Conservation (phyloP, 345 rosid genomes). For the Populus davidiana region DNA sequence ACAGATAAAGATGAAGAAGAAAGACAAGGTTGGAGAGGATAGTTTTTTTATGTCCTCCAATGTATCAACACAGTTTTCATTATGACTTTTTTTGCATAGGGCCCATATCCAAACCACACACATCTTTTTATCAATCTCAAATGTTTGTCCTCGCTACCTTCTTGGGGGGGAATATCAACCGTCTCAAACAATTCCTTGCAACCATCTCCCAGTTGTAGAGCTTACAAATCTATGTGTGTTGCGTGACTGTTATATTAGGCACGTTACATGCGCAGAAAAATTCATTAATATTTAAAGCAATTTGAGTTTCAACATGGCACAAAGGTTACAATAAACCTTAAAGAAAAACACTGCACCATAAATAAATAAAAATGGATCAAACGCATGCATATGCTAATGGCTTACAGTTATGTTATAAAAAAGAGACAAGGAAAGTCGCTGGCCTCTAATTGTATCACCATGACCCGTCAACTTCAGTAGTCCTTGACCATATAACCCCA, state of each 20-base stretch:
- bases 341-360: constrained; percentile 1
- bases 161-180: background rate
- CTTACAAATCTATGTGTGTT: background rate
- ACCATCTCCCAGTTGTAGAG: background rate
- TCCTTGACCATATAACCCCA: constrained; percentile 95
- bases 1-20: background rate
- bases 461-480: constrained; percentile 67
- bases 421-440: constrained; percentile 84
- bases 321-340: background rate
- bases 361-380: constrained; percentile 1
- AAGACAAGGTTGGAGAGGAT: background rate
- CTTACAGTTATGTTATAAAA: constrained; percentile 96
- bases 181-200: background rate
- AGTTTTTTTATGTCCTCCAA: background rate
- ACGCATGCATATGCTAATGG: constrained; percentile 9
- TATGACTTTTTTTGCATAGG: background rate
- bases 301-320: background rate
- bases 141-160: background rate
- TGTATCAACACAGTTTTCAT: background rate
- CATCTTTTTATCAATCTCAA: background rate
- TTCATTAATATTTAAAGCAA: background rate
- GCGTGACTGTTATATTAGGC: background rate
- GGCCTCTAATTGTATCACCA: constrained; percentile 93
- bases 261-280: background rate
- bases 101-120: background rate